Percentiles rank a stretch among this genome's conserved stretches.
These are phyloP conservation scores for Corymbia maculata DNA, from an alignment of 345 rosid genomes.

Conservation along the genomic window DNA sequence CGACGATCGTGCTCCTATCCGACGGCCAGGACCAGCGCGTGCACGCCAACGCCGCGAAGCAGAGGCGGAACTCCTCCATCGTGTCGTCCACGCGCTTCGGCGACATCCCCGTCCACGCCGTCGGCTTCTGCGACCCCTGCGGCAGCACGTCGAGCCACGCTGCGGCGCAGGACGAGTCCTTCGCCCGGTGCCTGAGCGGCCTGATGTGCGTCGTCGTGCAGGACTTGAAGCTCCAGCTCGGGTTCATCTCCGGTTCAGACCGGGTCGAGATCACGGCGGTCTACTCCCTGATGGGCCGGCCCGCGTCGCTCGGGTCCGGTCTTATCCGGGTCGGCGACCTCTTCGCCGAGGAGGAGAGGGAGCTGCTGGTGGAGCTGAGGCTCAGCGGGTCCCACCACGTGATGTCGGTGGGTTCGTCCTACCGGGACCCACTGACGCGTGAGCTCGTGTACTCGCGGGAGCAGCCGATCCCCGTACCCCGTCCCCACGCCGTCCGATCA, in stretches of 20 bases:
- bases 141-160: constrained; percentile 16
- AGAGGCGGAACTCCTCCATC: constrained; percentile 13
- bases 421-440: constrained; percentile 42
- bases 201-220: constrained; percentile 45
- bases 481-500: constrained; percentile 36
- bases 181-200: constrained; percentile 27
- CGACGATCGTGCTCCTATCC: constrained; percentile 49
- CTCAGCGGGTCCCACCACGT: constrained; percentile 40
- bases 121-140: constrained; percentile 18
- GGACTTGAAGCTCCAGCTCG: constrained; percentile 58
- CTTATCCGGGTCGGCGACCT: constrained; percentile 64
- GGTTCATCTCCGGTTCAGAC: constrained; percentile 50
- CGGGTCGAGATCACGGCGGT: constrained; percentile 58
- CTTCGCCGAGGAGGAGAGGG: constrained; percentile 63
- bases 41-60: constrained; percentile 8
- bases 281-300: constrained; percentile 38
- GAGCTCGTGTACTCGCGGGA: constrained; percentile 35
- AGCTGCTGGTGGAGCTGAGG: constrained; percentile 55
- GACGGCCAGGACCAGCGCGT: constrained; percentile 41
- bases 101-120: constrained; percentile 49
- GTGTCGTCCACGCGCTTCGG: constrained; percentile 56
- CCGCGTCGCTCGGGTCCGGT: constrained; percentile 38
- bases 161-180: constrained; percentile 31
- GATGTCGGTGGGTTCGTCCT: constrained; percentile 57
- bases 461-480: constrained; percentile 37